Percentiles rank a stretch among this genome's conserved stretches.
Conservation (phyloP, 495 filamentous ascomycete species). For the Hypomontagnella submonticulosa region DNA sequence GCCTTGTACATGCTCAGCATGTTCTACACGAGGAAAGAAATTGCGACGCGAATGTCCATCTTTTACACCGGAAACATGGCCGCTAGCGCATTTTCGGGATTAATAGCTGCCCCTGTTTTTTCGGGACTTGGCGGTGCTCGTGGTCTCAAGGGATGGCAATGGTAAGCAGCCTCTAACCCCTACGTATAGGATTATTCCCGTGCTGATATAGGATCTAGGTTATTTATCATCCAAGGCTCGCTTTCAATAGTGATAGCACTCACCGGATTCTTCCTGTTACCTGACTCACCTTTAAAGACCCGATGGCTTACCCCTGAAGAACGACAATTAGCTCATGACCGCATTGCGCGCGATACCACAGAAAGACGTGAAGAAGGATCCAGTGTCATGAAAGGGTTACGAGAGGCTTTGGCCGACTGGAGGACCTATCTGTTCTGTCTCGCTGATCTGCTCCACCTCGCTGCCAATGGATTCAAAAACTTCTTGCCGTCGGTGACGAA, state of each 20-base stretch:
- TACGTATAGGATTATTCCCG: background rate
- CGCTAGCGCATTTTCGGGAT: conserved; percentile 59
- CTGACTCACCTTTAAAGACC: conserved; percentile 49
- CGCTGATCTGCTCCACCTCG: conserved; percentile 45
- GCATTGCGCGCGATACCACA: conserved; percentile 50
- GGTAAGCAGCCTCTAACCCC: conserved; percentile 30
- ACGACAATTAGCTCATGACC: conserved; percentile 50
- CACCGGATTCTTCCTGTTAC: conserved; percentile 55
- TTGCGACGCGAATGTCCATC: conserved; percentile 57
- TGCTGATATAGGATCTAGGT: conserved; percentile 1
- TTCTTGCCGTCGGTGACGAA: conserved; percentile 61
- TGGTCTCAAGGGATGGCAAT: conserved; percentile 48
- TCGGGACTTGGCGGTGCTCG: conserved; percentile 40
- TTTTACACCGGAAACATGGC: conserved; percentile 57
- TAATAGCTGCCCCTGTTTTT: conserved; percentile 60
- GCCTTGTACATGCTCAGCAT: conserved; percentile 58
- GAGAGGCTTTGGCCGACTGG: conserved; percentile 51
- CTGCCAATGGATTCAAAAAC: conserved; percentile 57
- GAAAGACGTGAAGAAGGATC: conserved; percentile 29
- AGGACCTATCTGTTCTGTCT: conserved; percentile 54
- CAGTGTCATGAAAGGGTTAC: conserved; percentile 50
- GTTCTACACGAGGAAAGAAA: conserved; percentile 64
- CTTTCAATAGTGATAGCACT: conserved; percentile 56
- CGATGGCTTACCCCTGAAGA: conserved; percentile 53
- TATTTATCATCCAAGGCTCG: conserved; percentile 55